phyloP scores from a whole-genome alignment of 495 filamentous ascomycete genomes.

The Penicillium chermesinum region DNA sequence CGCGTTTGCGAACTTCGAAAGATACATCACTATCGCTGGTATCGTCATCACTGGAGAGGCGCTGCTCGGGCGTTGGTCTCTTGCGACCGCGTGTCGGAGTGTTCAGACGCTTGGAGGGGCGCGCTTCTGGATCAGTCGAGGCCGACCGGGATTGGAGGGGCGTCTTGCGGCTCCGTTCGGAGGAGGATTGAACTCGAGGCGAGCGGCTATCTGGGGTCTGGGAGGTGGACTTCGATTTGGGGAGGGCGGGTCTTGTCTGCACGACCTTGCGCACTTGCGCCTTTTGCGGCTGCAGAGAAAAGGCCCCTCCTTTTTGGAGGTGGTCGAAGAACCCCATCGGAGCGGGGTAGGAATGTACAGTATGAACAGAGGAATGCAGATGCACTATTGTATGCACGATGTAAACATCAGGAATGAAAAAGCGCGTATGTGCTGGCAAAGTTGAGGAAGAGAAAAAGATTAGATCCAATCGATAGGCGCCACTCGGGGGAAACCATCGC shows the following conservation, averaged over 20 bases:
- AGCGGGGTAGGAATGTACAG: constrained; percentile 7
- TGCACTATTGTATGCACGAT: constrained; percentile 16
- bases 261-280: constrained; percentile 46
- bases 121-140: constrained; percentile 28
- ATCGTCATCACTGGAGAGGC: constrained; percentile 46
- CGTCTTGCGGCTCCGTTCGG: constrained; percentile 25
- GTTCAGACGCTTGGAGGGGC: constrained; percentile 32
- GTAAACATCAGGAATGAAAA: constrained; percentile 12
- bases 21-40: constrained; percentile 44
- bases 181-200: constrained; percentile 18
- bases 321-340: constrained; percentile 54
- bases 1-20: constrained; percentile 45
- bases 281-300: constrained; percentile 47
- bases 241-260: constrained; percentile 30
- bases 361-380: constrained; percentile 21
- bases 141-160: constrained; percentile 29
- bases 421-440: constrained; percentile 6
- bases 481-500: constrained; percentile 22
- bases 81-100: constrained; percentile 39
- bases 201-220: constrained; percentile 20
- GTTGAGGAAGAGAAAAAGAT: constrained; percentile 12
- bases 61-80: constrained; percentile 42
- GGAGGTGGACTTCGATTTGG: constrained; percentile 25
- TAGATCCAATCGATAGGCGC: constrained; percentile 13
- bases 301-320: constrained; percentile 49